Evolutionary conservation across 352 stramenopile genomes (phyloP).

Genomic region (Pythium pyrilobum): DNA sequence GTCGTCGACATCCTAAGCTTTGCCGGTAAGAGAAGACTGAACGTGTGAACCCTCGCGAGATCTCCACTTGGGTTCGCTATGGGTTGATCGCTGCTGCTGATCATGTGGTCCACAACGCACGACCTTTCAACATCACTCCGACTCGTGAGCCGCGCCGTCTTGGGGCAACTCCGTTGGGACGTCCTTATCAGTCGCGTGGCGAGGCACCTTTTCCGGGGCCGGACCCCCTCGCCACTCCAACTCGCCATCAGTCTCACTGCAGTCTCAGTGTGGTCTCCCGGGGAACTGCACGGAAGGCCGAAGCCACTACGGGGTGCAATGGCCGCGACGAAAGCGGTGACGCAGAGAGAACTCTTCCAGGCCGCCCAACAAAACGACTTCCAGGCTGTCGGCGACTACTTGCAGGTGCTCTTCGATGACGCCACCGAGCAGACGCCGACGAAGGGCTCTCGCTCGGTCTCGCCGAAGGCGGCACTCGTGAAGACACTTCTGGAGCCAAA

Average conservation of each 20-base stretch:
- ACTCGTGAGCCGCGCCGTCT: slow-evolving; percentile 18
- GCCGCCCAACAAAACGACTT: slow-evolving; percentile 67
- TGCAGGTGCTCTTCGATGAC: slow-evolving; percentile 46
- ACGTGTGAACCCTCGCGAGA: too few species aligned
- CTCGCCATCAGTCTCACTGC: too few species aligned
- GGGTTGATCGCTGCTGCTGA: too few species aligned
- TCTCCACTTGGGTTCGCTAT: too few species aligned
- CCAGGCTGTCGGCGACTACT: slow-evolving; percentile 43
- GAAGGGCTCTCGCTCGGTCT: slow-evolving; percentile 4
- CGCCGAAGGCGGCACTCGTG: slow-evolving; percentile 15
- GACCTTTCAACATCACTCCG: slow-evolving; percentile 21
- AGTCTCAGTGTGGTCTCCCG: background rate
- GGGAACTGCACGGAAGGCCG: background rate
- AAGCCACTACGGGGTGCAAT: background rate
- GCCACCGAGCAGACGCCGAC: slow-evolving; percentile 6
- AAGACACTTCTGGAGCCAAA: slow-evolving; percentile 50
- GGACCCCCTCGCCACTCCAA: too few species aligned
- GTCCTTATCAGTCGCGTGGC: slow-evolving; percentile 1
- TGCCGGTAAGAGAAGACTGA: slow-evolving; percentile 13
- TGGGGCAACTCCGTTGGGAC: background rate
- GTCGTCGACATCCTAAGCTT: slow-evolving; percentile 54
- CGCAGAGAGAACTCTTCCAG: slow-evolving; percentile 65
- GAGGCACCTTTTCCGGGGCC: slow-evolving; percentile 3
- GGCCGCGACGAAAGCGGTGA: slow-evolving; percentile 16
- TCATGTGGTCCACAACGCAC: slow-evolving; percentile 21